phyloP scores from a whole-genome alignment of 2,329 filamentous ascomycete species.

The Biscogniauxia marginata region DNA sequence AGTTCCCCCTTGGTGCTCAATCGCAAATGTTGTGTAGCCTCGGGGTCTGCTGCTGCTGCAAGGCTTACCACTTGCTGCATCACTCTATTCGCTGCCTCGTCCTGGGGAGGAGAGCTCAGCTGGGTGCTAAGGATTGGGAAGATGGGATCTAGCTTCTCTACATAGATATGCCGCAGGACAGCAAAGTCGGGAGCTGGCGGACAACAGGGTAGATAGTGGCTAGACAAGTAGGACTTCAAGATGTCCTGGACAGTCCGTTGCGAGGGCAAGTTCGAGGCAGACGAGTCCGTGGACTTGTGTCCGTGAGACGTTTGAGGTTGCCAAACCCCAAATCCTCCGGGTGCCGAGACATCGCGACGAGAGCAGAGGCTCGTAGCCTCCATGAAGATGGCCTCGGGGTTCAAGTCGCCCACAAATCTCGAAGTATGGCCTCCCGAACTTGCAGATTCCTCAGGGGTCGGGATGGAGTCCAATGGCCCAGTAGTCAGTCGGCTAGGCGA shows the following conservation, averaged over 20 bases:
- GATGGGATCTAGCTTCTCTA: constrained; percentile 54
- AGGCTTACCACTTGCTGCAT: constrained; percentile 55
- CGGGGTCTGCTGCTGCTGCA: constrained; percentile 50
- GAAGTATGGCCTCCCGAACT: constrained; percentile 25
- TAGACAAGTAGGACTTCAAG: constrained; percentile 41
- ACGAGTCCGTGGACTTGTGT: constrained; percentile 29
- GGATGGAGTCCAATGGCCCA: constrained; percentile 14
- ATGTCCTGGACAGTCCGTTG: constrained; percentile 28
- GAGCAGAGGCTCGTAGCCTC: constrained; percentile 47
- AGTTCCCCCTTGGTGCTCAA: constrained; percentile 40
- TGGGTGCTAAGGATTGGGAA: constrained; percentile 49
- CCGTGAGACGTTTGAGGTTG: constrained; percentile 34
- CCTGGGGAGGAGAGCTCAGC: constrained; percentile 24
- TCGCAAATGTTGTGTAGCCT: constrained; percentile 44
- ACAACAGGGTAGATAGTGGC: constrained; percentile 46
- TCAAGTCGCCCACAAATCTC: constrained; percentile 58
- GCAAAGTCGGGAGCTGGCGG: constrained; percentile 48
- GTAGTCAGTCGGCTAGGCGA: constrained; percentile 12
- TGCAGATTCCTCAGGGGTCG: constrained; percentile 15
- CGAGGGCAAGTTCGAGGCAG: constrained; percentile 29
- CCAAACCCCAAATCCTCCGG: constrained; percentile 58
- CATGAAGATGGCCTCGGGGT: constrained; percentile 59
- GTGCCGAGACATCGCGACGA: constrained; percentile 40
- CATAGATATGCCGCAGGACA: constrained; percentile 45
- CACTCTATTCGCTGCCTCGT: constrained; percentile 36